Conservation (phyloP, 768 basidiomycete genomes). For the Pisolithus tinctorius region DNA sequence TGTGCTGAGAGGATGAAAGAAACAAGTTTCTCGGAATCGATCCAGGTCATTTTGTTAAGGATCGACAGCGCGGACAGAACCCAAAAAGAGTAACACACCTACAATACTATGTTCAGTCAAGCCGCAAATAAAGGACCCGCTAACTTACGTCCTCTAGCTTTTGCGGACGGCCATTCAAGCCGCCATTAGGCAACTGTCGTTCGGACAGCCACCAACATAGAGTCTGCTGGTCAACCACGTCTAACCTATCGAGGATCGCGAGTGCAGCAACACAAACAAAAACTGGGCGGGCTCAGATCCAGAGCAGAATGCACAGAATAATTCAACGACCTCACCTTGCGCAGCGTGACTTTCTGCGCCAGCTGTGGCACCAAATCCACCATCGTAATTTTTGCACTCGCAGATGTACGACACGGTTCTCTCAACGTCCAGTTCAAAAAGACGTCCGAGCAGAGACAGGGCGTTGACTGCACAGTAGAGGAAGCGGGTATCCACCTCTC, state of each 20-base stretch:
- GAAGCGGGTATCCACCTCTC: conserved; percentile 93
- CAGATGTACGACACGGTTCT: conserved; percentile 66
- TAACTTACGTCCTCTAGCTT: conserved; percentile 87
- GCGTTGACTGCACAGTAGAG: conserved; percentile 80
- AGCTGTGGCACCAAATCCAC: conserved; percentile 77
- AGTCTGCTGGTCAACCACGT: conserved; percentile 71
- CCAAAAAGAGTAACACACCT: conserved; percentile 99
- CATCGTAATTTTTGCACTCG: conserved; percentile 88
- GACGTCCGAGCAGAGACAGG: conserved; percentile 71
- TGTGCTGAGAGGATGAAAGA: conserved; percentile 84
- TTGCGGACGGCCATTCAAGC: conserved; percentile 94
- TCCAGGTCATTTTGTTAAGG: conserved; percentile 77
- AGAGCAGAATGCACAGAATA: not conserved
- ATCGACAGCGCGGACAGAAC: conserved; percentile 86
- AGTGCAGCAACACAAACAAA: conserved; percentile 86
- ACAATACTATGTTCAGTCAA: not conserved
- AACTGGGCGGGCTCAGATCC: conserved; percentile 40
- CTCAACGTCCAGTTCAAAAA: conserved; percentile 62
- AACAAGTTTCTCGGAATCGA: conserved; percentile 71
- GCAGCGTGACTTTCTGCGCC: conserved; percentile 93
- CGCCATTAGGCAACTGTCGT: conserved; percentile 87
- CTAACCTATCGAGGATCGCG: conserved; percentile 79
- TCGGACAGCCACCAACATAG: conserved; percentile 93
- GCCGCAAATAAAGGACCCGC: not conserved
- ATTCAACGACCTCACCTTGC: conserved; percentile 51